Base-by-base conservation (phyloP, 768 basidiomycete species). In the Pleurotus eryngii region DNA sequence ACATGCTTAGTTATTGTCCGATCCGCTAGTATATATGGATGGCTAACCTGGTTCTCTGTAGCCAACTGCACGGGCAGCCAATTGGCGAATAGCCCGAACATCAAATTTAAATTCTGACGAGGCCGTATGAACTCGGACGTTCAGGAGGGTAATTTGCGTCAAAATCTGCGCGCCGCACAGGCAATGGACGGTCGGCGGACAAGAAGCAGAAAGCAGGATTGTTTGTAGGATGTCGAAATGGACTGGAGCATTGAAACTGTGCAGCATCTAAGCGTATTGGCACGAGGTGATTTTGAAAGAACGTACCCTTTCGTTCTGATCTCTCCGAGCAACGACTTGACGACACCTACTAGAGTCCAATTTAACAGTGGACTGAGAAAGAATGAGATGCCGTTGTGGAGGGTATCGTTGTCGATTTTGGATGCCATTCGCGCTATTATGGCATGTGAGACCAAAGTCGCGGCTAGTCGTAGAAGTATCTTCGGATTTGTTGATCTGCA, bases 291-390 rank as follows among this genome's bases (percentile, higher is more conserved):
- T 26, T n/a, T 17, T 12, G 17, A 15, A 7, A 48, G 12, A 40
- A 64, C 77, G 63, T 62, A 89, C 89, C 74, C 74, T 59, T 71
- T 76, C 30, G 76, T 74, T 55, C 82, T 77, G 39, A 90, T 77
- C 50, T 92, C 88, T 57, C 72, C 76, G 24, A 84, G 67, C 56
- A 92, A 74, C 1, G 78, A 81, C 66, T 81, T 81, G 55, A 91
- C 76, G 9, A 92, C 83, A 2, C 89, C 88, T 2, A 86, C 84
- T 4, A 92, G 77, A 0, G 90, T 91, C 91, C 91, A 93, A 60
- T 82, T 85, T 40, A 93, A 75, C 17, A 92, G 72, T 0, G 85
- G 82, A 4, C 84, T 82, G 18, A 84, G 80, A 63, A 92, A 92
- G 68, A 89, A 92, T 4, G 86, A 85, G 37, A 91, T 77, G 1